Percentiles rank a stretch among this genome's conserved stretches.
phyloP scores from a whole-genome alignment of 192 early-diverging fungal species.

The Lobosporangium transversale region DNA sequence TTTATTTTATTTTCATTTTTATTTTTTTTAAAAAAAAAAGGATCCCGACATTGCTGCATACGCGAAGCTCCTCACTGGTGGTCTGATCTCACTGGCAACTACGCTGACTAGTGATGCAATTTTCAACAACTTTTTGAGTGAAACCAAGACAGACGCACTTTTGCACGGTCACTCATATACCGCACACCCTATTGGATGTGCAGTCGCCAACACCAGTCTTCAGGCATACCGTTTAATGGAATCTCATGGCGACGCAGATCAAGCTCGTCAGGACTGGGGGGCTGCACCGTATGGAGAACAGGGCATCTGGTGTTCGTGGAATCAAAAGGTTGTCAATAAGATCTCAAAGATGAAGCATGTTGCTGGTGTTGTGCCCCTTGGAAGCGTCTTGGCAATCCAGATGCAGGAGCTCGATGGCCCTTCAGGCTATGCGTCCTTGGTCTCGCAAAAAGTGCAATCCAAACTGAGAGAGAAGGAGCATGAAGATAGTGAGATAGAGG shows the following conservation, averaged over 20 bases:
- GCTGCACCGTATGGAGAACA: conserved; percentile 16
- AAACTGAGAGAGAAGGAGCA: conserved; percentile 42
- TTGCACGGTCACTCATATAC: conserved; percentile 88
- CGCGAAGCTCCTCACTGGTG: conserved; percentile 83
- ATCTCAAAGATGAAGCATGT: conserved; percentile 68
- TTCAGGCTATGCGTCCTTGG: conserved; percentile 26
- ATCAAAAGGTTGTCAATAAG: conserved; percentile 53
- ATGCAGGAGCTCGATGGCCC: conserved; percentile 53
- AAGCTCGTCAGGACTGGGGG: conserved; percentile 52
- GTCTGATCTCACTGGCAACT: conserved; percentile 73
- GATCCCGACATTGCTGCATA: conserved; percentile 80
- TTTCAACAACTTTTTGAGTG: conserved; percentile 71
- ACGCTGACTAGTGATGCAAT: conserved; percentile 72
- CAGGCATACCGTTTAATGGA: conserved; percentile 60
- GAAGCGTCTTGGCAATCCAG: conserved; percentile 75
- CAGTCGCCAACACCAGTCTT: conserved; percentile 69
- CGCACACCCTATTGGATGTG: conserved; percentile 84
- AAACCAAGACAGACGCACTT: conserved; percentile 73
- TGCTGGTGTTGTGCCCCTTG: conserved; percentile 72
- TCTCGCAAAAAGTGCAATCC: conserved; percentile 34
- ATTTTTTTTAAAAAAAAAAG: conserved; percentile 33
- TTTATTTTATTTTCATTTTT: conserved; percentile 19
- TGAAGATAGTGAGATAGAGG: conserved; percentile 23
- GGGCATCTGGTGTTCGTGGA: conserved; percentile 65
- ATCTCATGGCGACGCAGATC: conserved; percentile 35